Evolutionary conservation across 169 alveolate genomes (phyloP).

Genomic region (Toxoplasma gondii): DNA sequence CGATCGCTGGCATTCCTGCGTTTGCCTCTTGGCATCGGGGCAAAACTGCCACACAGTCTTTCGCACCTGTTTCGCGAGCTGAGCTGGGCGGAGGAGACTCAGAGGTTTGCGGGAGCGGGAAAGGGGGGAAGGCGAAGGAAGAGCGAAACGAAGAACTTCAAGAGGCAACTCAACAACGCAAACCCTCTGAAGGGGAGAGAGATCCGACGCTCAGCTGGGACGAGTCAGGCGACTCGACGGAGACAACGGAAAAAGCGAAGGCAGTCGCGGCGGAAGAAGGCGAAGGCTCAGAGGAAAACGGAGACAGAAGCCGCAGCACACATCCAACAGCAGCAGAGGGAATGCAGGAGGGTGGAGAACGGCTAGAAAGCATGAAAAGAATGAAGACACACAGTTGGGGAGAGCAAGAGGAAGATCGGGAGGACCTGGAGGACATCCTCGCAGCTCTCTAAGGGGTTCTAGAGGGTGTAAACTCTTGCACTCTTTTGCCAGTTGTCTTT

Average conservation of each 20-base stretch:
- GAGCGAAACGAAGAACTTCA: no score
- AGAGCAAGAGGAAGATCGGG: neutral
- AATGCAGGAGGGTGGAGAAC: neutral
- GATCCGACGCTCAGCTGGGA: no score
- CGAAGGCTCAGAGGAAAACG: neutral
- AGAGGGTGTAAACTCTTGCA: neutral
- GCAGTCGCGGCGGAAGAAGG: neutral
- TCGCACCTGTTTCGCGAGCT: neutral
- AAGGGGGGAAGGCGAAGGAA: no score
- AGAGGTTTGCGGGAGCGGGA: no score
- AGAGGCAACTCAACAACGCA: no score
- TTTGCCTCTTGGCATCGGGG: no score
- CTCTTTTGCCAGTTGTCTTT: neutral
- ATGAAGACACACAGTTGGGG: neutral
- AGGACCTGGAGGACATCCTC: constrained; percentile 12
- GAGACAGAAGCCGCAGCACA: neutral
- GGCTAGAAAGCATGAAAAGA: neutral
- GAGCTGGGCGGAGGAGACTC: no score
- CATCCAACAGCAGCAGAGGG: neutral
- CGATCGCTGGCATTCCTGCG: no score
- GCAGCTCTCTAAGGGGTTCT: neutral
- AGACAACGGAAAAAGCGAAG: no score
- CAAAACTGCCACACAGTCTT: no score
- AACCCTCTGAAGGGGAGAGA: no score
- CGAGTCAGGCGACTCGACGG: neutral